Percentiles rank a stretch among this genome's conserved stretches.
Evolutionary conservation across 306 rosid genomes (phyloP).

Genomic region (Hippophae gyantsensis): DNA sequence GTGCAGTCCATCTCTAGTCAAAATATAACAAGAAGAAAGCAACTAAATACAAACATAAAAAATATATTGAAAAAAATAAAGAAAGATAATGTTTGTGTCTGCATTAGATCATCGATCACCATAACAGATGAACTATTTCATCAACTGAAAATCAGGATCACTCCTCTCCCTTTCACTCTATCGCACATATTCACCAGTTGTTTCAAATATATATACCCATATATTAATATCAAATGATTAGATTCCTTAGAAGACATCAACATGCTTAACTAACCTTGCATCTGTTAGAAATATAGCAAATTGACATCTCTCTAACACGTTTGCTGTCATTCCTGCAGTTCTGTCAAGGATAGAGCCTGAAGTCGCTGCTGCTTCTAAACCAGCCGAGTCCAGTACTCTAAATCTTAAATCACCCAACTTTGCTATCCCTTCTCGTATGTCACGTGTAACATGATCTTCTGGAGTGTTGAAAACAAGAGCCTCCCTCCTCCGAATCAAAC

Average conservation of each 20-base stretch:
- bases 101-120: neutral
- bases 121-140: neutral
- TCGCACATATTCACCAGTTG: neutral
- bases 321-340: conserved; percentile 72
- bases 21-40: neutral
- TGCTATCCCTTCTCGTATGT: conserved; percentile 82
- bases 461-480: conserved; percentile 94
- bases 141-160: neutral
- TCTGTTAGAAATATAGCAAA: conserved; percentile 73
- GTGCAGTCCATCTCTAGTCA: conserved; percentile 67
- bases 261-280: conserved; percentile 41
- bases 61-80: neutral
- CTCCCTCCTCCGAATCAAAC: conserved; percentile 82
- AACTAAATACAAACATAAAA: conserved; percentile 9
- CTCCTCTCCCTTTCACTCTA: neutral
- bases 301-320: conserved; percentile 50
- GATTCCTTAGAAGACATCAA: neutral
- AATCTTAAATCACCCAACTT: conserved; percentile 79
- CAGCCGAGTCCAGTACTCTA: conserved; percentile 88
- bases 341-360: conserved; percentile 81
- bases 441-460: conserved; percentile 87
- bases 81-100: neutral
- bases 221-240: neutral
- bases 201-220: neutral
- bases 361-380: conserved; percentile 65